phyloP scores from a whole-genome alignment of 768 basidiomycete genomes.

The Sporobolomyces phaffii region DNA sequence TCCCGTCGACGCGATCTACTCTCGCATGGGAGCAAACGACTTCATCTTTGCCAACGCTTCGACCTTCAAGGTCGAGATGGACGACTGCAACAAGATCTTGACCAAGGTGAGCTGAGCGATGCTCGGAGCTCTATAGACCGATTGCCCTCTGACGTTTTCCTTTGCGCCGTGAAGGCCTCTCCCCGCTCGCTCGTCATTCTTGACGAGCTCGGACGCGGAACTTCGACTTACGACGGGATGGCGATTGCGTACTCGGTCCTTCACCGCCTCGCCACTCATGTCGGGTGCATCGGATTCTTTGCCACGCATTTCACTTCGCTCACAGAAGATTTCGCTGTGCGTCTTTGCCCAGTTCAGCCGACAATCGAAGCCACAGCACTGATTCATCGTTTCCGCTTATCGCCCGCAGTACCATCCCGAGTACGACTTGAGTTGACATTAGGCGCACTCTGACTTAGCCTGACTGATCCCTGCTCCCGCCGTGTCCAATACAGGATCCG shows the following conservation, averaged over 20 bases:
- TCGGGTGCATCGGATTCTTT: constrained; percentile 85
- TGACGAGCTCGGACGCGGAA: constrained; percentile 75
- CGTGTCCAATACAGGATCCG: constrained; percentile 70
- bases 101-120: constrained; percentile 65
- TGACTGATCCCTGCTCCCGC: constrained; percentile 58
- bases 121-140: too few species aligned
- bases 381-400: background rate
- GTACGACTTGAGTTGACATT: too few species aligned
- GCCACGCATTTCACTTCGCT: constrained; percentile 96
- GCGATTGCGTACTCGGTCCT: constrained; percentile 92
- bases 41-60: constrained; percentile 91
- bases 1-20: constrained; percentile 85
- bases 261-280: constrained; percentile 89
- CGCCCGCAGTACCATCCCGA: constrained; percentile 38
- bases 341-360: background rate
- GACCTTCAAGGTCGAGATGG: constrained; percentile 90
- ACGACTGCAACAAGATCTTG: constrained; percentile 56
- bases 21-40: constrained; percentile 98
- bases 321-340: constrained; percentile 72
- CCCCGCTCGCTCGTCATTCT: constrained; percentile 89
- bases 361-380: background rate
- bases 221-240: constrained; percentile 98
- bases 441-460: too few species aligned
- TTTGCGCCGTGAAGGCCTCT: constrained; percentile 70
- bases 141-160: too few species aligned